Base-by-base conservation (phyloP, 495 filamentous ascomycete genomes). In the Cairneyella variabilis region DNA sequence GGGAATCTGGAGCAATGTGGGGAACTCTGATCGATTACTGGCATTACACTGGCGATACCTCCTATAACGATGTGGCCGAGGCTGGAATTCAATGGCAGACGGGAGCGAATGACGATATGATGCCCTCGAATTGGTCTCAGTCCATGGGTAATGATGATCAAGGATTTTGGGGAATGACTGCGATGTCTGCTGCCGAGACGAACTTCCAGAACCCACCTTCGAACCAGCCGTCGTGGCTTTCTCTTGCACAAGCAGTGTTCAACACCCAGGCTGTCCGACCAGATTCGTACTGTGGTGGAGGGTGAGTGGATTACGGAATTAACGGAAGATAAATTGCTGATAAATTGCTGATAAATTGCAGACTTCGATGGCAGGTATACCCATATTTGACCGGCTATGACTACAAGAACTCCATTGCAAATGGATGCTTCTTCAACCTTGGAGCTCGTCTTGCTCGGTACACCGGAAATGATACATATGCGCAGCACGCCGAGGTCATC, bases 351-450 rank as follows among this genome's bases (percentile, higher is more conserved):
- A 64, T 0, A 67, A 91, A 86, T 58, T 85, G 86, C 40, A 89
- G 90, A 0, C 59, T 96, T 56, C 73, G 84, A 27, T 96, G 91
- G 91, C 90, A 96, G 72, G 88, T 93, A 41, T 85, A 84, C 55
- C 72, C 78, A 3, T 83, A 78, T 53, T 90, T 92, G 56, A 80
- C 74, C 38, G 91, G 91, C 12, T 96, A 88, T 57, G 79, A 84
- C 62, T 95, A 96, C 74, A 95, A 95, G 73, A 96, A 95, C 67
- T 83, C 88, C 18, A 88, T 93, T 54, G 86, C 86, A 3, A 93
- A 90, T 56, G 90, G 88, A 18, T 83, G 85, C 54, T 91, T 92
- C 71, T 95, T 96, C 70, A 86, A 93, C 55, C 71, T 95, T 14
- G 88, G 85, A 8, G 82, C 90, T 2, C 78, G 91, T 8, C 73